These are phyloP conservation scores for Pestalotiopsis sp. DNA, from an alignment of 2,329 filamentous ascomycete genomes.

Conservation along the genomic window DNA sequence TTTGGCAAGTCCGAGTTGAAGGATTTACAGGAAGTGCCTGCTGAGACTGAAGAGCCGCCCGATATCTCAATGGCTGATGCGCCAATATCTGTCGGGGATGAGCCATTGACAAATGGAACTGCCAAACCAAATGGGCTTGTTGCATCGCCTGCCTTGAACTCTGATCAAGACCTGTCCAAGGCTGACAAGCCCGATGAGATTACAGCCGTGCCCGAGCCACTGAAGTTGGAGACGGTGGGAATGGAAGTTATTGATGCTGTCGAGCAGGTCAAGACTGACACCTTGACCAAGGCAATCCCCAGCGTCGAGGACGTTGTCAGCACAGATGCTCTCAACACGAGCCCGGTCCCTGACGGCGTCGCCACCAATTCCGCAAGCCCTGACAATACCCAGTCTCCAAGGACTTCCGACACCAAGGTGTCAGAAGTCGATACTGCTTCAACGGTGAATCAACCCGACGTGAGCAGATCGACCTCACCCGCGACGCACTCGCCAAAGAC, in stretches of 20 bases:
- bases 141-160: too few species aligned
- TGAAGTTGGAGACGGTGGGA: conserved; percentile 24
- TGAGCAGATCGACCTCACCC: conserved; percentile 38
- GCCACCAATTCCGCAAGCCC: conserved; percentile 44
- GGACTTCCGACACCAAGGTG: conserved; percentile 52
- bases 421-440: conserved; percentile 50
- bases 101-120: conserved; percentile 5
- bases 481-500: conserved; percentile 56
- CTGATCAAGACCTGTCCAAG: conserved; percentile 15
- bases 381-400: conserved; percentile 50
- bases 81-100: conserved; percentile 14
- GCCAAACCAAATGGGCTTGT: neutral
- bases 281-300: conserved; percentile 16
- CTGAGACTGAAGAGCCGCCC: conserved; percentile 21
- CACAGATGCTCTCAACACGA: conserved; percentile 34
- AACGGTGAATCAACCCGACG: conserved; percentile 37
- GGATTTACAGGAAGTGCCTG: conserved; percentile 47
- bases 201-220: conserved; percentile 19
- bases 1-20: conserved; percentile 62
- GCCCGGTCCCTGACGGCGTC: conserved; percentile 44
- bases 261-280: conserved; percentile 20
- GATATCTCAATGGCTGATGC: conserved; percentile 39
- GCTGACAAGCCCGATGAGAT: conserved; percentile 21
- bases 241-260: conserved; percentile 26
- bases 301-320: conserved; percentile 28